Conservation (phyloP, 257 asterid genomes). For the Thymus quinquecostatus region DNA sequence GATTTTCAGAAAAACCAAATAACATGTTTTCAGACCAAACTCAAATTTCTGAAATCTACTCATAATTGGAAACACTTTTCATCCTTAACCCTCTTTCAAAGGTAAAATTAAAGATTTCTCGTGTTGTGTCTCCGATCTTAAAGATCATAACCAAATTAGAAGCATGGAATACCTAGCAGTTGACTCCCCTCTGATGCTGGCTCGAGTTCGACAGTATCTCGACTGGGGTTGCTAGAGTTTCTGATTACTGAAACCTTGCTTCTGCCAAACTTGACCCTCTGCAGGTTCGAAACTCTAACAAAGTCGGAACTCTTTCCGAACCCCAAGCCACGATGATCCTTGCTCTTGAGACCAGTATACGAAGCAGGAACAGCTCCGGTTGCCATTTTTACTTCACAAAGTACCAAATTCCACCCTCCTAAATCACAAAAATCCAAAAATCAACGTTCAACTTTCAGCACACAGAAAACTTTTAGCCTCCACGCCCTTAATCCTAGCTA, state of each 20-base stretch:
- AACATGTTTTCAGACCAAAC: constrained; percentile 17
- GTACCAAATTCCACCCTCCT: constrained; percentile 37
- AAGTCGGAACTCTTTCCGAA: constrained; percentile 70
- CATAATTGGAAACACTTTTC: not conserved
- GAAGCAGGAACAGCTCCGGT: constrained; percentile 85
- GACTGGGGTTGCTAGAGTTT: constrained; percentile 65
- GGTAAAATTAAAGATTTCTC: not conserved
- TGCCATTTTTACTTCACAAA: constrained; percentile 61
- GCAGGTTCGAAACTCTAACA: constrained; percentile 64
- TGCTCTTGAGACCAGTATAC: constrained; percentile 67
- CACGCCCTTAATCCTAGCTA: not conserved
- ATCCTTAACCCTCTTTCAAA: constrained; percentile 9
- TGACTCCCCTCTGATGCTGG: constrained; percentile 96
- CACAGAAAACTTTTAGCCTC: not conserved
- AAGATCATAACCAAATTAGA: constrained; percentile 32
- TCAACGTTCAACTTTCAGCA: constrained; percentile 21
- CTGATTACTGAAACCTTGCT: constrained; percentile 65
- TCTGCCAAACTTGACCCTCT: constrained; percentile 68
- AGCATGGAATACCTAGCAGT: constrained; percentile 63
- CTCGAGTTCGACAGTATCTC: constrained; percentile 87
- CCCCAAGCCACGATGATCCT: constrained; percentile 60
- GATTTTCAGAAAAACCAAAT: constrained; percentile 10
- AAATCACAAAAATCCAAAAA: constrained; percentile 31
- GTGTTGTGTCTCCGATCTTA: constrained; percentile 42
- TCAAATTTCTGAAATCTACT: not conserved